phyloP scores from a whole-genome alignment of 192 early-diverging fungal genomes.

The Entomortierella parvispora region DNA sequence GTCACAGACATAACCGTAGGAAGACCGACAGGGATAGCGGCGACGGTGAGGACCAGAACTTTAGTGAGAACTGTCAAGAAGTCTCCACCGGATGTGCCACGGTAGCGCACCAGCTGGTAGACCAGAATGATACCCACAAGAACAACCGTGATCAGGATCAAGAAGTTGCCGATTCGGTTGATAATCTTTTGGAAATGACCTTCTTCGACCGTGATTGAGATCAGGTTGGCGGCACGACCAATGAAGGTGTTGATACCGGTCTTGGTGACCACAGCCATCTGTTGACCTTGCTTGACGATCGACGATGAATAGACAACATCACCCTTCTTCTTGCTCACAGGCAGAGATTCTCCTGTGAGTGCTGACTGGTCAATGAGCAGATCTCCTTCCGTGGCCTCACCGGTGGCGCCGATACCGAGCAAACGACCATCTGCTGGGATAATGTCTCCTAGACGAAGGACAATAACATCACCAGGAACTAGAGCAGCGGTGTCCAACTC shows the following conservation, averaged over 20 bases:
- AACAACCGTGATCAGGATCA: constrained; percentile 82
- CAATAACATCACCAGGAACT: constrained; percentile 93
- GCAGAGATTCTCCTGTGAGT: constrained; percentile 93
- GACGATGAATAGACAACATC: constrained; percentile 90
- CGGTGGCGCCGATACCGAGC: constrained; percentile 77
- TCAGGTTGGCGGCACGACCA: constrained; percentile 92
- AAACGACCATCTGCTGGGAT: constrained; percentile 92
- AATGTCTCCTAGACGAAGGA: constrained; percentile 93
- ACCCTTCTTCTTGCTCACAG: constrained; percentile 84
- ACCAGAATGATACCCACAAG: constrained; percentile 84
- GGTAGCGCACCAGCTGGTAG: constrained; percentile 69
- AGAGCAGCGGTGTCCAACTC: constrained; percentile 79
- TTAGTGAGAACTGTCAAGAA: constrained; percentile 61
- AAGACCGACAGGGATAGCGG: constrained; percentile 92
- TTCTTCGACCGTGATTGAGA: constrained; percentile 89
- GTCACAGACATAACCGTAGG: constrained; percentile 97
- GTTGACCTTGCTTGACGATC: constrained; percentile 94
- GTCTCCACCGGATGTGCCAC: constrained; percentile 7
- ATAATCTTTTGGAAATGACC: constrained; percentile 98
- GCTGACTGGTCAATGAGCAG: constrained; percentile 94
- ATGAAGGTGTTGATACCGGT: constrained; percentile 95
- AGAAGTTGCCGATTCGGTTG: constrained; percentile 92
- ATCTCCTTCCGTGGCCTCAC: constrained; percentile 77
- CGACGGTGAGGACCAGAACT: constrained; percentile 84
- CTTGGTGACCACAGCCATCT: constrained; percentile 92